Conservation (phyloP, 192 early-diverging fungal species). For the Mortierella antarctica region DNA sequence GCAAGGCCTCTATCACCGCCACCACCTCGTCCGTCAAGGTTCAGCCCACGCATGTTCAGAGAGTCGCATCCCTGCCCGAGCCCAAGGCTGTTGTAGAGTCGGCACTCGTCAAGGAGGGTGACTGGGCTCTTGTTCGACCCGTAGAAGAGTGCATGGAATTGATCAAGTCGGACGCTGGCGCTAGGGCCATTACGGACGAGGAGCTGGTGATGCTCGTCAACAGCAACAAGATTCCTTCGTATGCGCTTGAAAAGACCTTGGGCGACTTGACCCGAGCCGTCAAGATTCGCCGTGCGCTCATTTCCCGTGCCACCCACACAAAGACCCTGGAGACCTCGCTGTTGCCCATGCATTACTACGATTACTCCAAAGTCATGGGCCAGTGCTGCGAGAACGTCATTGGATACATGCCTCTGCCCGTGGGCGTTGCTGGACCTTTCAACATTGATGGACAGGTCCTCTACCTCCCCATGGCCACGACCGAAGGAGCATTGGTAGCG, state of each 20-base stretch:
- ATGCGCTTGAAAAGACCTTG: slow-evolving; percentile 91
- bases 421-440: slow-evolving; percentile 92
- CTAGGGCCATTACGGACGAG: slow-evolving; percentile 71
- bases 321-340: slow-evolving; percentile 71
- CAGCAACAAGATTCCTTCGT: slow-evolving; percentile 78
- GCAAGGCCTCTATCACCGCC: not conserved
- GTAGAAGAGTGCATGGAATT: slow-evolving; percentile 58
- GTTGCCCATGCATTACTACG: slow-evolving; percentile 87
- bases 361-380: slow-evolving; percentile 89
- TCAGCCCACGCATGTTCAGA: slow-evolving; percentile 38
- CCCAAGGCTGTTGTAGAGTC: slow-evolving; percentile 35
- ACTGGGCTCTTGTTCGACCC: slow-evolving; percentile 46
- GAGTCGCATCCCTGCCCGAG: slow-evolving; percentile 34
- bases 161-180: slow-evolving; percentile 55
- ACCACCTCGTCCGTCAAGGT: slow-evolving; percentile 15
- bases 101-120: slow-evolving; percentile 15
- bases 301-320: slow-evolving; percentile 74
- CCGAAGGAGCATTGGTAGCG: slow-evolving; percentile 91
- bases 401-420: slow-evolving; percentile 91
- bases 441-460: slow-evolving; percentile 82
- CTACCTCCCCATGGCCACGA: slow-evolving; percentile 96
- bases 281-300: slow-evolving; percentile 79
- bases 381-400: slow-evolving; percentile 97
- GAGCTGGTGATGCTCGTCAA: slow-evolving; percentile 80
- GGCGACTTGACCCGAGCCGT: slow-evolving; percentile 86